Evolutionary conservation across 2,329 filamentous ascomycete species (phyloP).

Genomic region (Lanzia echinophila): DNA sequence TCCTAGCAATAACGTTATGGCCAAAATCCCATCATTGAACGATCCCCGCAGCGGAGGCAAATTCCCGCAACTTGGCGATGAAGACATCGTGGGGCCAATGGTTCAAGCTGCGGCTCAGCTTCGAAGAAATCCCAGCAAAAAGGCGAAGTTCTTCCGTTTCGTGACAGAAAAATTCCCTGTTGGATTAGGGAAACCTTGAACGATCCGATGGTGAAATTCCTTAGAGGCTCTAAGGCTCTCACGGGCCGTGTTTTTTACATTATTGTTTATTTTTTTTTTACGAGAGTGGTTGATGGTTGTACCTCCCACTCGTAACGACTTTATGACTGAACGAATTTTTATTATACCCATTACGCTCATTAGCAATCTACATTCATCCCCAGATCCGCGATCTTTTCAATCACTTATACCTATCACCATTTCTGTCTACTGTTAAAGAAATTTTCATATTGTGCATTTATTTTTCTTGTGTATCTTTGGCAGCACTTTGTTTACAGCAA

Average conservation of each 20-base stretch:
- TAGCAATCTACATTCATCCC: constrained; percentile 23
- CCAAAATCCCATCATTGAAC: constrained; percentile 61
- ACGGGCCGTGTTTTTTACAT: constrained; percentile 7
- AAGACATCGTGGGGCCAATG: constrained; percentile 94
- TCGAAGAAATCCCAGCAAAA: constrained; percentile 27
- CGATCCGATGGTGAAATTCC: neutral
- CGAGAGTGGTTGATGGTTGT: constrained; percentile 3
- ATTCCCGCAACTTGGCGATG: constrained; percentile 80
- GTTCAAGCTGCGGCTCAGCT: constrained; percentile 29
- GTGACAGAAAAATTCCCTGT: constrained; percentile 30
- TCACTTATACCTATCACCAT: constrained; percentile 5
- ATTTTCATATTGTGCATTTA: neutral
- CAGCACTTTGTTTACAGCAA: neutral
- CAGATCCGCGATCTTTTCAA: constrained; percentile 1
- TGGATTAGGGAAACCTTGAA: constrained; percentile 23
- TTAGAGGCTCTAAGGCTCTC: constrained; percentile 10
- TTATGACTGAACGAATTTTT: constrained; percentile 10
- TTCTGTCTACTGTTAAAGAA: constrained; percentile 7
- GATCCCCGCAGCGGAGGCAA: constrained; percentile 66
- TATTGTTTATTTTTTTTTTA: constrained; percentile 10
- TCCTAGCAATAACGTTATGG: constrained; percentile 41
- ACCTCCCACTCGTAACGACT: constrained; percentile 11
- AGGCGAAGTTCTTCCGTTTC: constrained; percentile 29
- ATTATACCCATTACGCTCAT: constrained; percentile 26
- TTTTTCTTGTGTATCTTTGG: neutral